Conservation (phyloP, 2,329 filamentous ascomycete species). For the Daldinia eschscholtzii region DNA sequence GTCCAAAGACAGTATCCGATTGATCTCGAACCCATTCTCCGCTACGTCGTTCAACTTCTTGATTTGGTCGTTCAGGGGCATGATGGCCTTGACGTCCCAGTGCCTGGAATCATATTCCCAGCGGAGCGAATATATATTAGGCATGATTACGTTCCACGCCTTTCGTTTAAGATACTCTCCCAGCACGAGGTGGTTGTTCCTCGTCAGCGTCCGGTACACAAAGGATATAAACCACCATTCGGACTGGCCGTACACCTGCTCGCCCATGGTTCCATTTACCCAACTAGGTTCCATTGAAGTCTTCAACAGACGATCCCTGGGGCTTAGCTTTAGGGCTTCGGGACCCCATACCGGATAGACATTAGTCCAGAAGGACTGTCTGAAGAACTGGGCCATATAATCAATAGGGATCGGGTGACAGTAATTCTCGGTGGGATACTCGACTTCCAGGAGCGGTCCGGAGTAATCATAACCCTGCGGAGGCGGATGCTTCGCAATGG, state of each 20-base stretch:
- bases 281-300: background rate
- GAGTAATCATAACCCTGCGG: fast-evolving
- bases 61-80: background rate
- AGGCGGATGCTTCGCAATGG: background rate
- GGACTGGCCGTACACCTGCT: fast-evolving
- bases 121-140: background rate
- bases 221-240: constrained; percentile 26
- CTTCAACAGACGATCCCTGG: constrained; percentile 16
- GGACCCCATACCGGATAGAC: constrained; percentile 40
- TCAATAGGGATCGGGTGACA: constrained; percentile 37
- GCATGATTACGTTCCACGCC: background rate
- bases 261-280: background rate
- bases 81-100: background rate
- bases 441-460: background rate
- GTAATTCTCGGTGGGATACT: constrained; percentile 27
- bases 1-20: background rate
- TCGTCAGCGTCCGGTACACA: constrained; percentile 11
- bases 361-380: constrained; percentile 45
- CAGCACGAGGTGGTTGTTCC: constrained; percentile 30
- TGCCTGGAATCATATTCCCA: constrained; percentile 15
- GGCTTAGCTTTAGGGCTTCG: constrained; percentile 37
- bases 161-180: constrained; percentile 16
- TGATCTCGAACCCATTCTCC: background rate
- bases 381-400: constrained; percentile 46
- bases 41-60: too few species aligned